Percentiles rank a stretch among this genome's conserved stretches.
These are phyloP conservation scores for Chalciporus chontae DNA, from an alignment of 768 basidiomycete genomes.

Conservation along the genomic window DNA sequence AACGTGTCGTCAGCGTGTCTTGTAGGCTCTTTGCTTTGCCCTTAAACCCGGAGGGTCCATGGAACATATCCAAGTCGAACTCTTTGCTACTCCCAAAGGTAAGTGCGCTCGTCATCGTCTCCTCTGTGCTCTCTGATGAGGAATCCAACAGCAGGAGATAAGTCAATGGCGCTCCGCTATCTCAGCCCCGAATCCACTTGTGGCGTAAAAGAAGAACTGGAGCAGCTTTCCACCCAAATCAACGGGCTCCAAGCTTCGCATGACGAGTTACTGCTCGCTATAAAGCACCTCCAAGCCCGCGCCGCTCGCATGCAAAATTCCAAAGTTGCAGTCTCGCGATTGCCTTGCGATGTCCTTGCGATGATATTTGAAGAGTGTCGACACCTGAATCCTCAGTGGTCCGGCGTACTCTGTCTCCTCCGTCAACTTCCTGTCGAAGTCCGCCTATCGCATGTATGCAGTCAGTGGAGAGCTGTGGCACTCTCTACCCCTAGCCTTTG, in stretches of 20 bases:
- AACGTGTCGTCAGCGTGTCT: slow-evolving; percentile 32
- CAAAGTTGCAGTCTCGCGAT: slow-evolving; percentile 27
- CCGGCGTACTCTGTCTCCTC: slow-evolving; percentile 30
- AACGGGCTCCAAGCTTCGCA: slow-evolving; percentile 27
- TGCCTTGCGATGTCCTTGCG: slow-evolving; percentile 30
- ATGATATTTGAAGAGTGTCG: slow-evolving; percentile 31
- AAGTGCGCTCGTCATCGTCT: slow-evolving; percentile 5
- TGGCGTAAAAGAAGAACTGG: slow-evolving; percentile 21
- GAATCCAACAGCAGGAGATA: slow-evolving; percentile 5
- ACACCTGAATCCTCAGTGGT: slow-evolving; percentile 31
- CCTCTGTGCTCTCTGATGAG: not conserved
- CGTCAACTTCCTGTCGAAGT: slow-evolving; percentile 32
- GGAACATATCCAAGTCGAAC: slow-evolving; percentile 20
- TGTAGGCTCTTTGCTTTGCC: slow-evolving; percentile 14
- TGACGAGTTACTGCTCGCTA: slow-evolving; percentile 23
- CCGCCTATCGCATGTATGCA: slow-evolving; percentile 33
- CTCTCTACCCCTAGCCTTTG: slow-evolving; percentile 33
- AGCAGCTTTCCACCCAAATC: slow-evolving; percentile 25
- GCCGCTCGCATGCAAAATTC: slow-evolving; percentile 31
- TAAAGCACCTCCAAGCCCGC: slow-evolving; percentile 27
- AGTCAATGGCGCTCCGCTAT: slow-evolving; percentile 25
- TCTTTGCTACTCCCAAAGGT: slow-evolving; percentile 20
- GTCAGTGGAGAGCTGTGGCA: slow-evolving; percentile 34
- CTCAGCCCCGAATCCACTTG: slow-evolving; percentile 15
- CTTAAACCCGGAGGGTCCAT: slow-evolving; percentile 25